Percentiles rank a stretch among this genome's conserved stretches.
phyloP scores from a whole-genome alignment of 768 basidiomycete species.

The Termitomyces sp. region DNA sequence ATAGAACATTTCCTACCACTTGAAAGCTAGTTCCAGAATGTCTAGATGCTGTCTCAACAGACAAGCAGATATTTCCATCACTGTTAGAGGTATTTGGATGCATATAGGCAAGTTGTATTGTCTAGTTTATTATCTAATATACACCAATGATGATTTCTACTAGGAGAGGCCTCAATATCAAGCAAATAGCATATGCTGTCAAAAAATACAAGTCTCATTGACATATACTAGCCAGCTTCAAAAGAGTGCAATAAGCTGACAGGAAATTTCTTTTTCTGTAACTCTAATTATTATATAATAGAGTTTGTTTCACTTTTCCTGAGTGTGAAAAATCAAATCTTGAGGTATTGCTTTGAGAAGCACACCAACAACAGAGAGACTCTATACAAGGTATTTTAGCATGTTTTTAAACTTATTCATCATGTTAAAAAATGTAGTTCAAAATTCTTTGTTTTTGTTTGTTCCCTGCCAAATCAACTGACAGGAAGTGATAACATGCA shows the following conservation, averaged over 20 bases:
- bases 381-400: neutral
- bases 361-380: neutral
- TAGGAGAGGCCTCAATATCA: neutral
- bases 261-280: neutral
- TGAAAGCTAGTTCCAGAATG: neutral
- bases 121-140: neutral
- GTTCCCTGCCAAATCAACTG: neutral
- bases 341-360: no score
- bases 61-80: neutral
- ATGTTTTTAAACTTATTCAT: neutral
- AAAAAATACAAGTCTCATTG: neutral
- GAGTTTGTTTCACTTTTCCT: no score
- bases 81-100: neutral
- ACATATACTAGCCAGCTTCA: neutral
- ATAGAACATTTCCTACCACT: neutral
- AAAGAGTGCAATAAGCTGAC: neutral
- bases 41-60: neutral
- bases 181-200: neutral
- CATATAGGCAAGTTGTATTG: neutral
- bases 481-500: neutral
- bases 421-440: neutral
- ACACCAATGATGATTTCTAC: neutral
- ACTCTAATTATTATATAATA: no score
- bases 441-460: neutral
- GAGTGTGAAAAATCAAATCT: no score